A percentile compares a stretch with the other conserved stretches of the same genome.
Conservation (phyloP, 2,329 filamentous ascomycete genomes). For the Colletotrichum endophyticum region DNA sequence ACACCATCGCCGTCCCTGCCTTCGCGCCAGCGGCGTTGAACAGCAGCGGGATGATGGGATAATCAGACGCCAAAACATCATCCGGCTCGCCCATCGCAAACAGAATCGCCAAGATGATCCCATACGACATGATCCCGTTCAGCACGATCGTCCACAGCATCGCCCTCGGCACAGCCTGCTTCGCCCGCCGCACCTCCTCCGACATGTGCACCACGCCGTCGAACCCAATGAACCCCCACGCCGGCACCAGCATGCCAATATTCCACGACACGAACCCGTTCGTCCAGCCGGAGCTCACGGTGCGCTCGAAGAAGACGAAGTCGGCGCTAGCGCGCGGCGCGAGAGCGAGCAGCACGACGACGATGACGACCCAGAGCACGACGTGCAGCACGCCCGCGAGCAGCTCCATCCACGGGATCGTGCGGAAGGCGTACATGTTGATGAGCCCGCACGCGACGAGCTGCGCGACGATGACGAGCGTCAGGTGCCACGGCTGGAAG, state of each 20-base stretch:
- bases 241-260: slow-evolving; percentile 18
- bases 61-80: slow-evolving; percentile 7
- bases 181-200: slow-evolving; percentile 21
- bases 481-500: slow-evolving; percentile 18
- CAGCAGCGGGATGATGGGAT: slow-evolving; percentile 12
- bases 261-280: slow-evolving; percentile 20
- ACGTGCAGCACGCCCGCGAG: slow-evolving; percentile 14
- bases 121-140: slow-evolving; percentile 40
- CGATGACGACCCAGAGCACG: slow-evolving; percentile 12
- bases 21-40: slow-evolving; percentile 6
- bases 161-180: slow-evolving; percentile 13
- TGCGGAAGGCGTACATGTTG: slow-evolving; percentile 20
- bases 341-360: slow-evolving; percentile 6
- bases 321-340: slow-evolving; percentile 12
- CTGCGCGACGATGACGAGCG: slow-evolving; percentile 17
- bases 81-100: slow-evolving; percentile 17
- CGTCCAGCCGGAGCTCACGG: slow-evolving; percentile 15
- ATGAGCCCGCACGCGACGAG: slow-evolving; percentile 10
- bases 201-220: slow-evolving; percentile 23
- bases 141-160: slow-evolving; percentile 24
- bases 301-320: slow-evolving; percentile 16
- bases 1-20: slow-evolving; percentile 15
- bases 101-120: slow-evolving; percentile 12
- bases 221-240: slow-evolving; percentile 17
- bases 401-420: slow-evolving; percentile 18